These are phyloP conservation scores for Botrytis paeoniae DNA, from an alignment of 2,329 filamentous ascomycete species.

Conservation along the genomic window DNA sequence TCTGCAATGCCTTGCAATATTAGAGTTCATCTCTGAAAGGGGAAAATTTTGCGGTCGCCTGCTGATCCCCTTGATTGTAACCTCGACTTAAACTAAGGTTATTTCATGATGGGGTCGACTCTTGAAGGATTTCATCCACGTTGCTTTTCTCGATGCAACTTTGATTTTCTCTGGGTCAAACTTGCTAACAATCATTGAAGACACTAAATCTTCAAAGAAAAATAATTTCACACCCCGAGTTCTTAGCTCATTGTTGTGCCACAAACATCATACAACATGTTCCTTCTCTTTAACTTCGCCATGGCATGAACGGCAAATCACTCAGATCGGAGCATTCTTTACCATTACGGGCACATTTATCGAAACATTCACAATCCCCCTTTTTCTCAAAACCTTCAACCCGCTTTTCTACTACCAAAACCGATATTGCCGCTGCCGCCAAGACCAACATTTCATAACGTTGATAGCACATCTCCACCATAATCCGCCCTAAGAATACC, in stretches of 20 bases:
- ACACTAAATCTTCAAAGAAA: neutral
- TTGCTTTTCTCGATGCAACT: neutral
- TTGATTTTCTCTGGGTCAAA: neutral
- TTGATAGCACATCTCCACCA: neutral
- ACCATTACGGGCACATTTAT: neutral
- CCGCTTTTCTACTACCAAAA: neutral
- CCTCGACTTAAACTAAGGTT: neutral
- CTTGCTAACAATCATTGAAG: neutral
- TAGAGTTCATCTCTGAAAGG: neutral
- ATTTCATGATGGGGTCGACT: neutral
- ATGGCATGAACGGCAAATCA: neutral
- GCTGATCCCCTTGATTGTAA: neutral
- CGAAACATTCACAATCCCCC: neutral
- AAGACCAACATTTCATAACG: neutral
- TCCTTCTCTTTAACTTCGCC: neutral
- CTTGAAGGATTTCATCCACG: neutral
- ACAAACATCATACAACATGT: neutral
- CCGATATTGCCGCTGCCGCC: neutral
- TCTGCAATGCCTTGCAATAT: neutral
- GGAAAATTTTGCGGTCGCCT: neutral
- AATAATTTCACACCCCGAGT: neutral
- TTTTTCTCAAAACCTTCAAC: neutral
- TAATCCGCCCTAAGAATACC: neutral
- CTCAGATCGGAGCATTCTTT: neutral
- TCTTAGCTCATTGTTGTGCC: neutral